phyloP scores from a whole-genome alignment of 176 grass and related monocot genomes.

The Pontederia crassipes region DNA sequence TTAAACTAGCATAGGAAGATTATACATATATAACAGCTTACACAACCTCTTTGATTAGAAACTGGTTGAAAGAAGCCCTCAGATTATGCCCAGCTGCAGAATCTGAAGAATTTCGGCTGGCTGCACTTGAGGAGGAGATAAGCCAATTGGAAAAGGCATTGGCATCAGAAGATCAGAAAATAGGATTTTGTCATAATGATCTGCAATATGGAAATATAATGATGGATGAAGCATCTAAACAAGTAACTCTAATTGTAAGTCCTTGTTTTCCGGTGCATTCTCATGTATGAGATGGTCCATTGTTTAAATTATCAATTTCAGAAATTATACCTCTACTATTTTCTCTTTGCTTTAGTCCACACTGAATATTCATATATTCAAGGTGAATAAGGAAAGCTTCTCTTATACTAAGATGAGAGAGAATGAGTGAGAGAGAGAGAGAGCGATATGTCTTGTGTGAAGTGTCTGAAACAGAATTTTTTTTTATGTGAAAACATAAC shows the following conservation, averaged over 20 bases:
- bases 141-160: constrained; percentile 30
- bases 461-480: no score
- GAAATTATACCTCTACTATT: no score
- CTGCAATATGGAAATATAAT: constrained; percentile 95
- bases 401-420: no score
- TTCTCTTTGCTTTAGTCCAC: no score
- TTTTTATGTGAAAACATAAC: no score
- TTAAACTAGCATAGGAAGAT: background rate
- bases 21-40: background rate
- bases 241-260: constrained; percentile 85
- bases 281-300: no score
- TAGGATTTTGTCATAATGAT: constrained; percentile 93
- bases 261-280: background rate
- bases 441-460: no score
- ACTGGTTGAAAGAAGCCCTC: constrained; percentile 46
- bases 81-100: constrained; percentile 43
- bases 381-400: no score
- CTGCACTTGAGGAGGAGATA: constrained; percentile 53
- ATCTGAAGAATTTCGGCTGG: constrained; percentile 39
- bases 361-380: no score
- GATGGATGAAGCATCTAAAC: constrained; percentile 78
- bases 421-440: no score
- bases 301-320: no score
- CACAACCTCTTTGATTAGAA: constrained; percentile 27
- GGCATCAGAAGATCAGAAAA: constrained; percentile 25